Percentiles rank a stretch among this genome's conserved stretches.
Evolutionary conservation across 2,329 filamentous ascomycete genomes (phyloP).

Genomic region (Amphichorda felina): DNA sequence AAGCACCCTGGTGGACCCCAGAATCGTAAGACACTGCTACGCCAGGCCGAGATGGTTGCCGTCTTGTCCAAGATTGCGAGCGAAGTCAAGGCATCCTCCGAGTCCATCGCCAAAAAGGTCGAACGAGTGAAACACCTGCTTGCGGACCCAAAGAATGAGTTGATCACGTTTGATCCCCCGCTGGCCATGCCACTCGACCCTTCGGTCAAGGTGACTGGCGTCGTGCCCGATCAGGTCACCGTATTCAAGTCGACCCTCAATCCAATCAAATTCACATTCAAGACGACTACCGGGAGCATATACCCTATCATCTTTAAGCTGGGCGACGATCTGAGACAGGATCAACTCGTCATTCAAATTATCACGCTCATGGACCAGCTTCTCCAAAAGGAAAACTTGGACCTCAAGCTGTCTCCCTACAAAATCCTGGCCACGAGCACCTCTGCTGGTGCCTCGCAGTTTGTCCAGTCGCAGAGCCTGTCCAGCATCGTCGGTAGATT

Average conservation of each 20-base stretch:
- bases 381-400: slow-evolving; percentile 88
- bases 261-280: slow-evolving; percentile 85
- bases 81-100: slow-evolving; percentile 72
- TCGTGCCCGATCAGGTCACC: slow-evolving; percentile 71
- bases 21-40: slow-evolving; percentile 61
- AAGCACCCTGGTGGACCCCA: slow-evolving; percentile 58
- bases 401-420: slow-evolving; percentile 90
- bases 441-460: slow-evolving; percentile 83
- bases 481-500: slow-evolving; percentile 77
- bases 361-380: slow-evolving; percentile 97
- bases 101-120: slow-evolving; percentile 68
- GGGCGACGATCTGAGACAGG: slow-evolving; percentile 89
- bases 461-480: slow-evolving; percentile 76
- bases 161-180: slow-evolving; percentile 72
- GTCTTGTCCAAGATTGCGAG: slow-evolving; percentile 81
- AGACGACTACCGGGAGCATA: slow-evolving; percentile 60
- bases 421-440: slow-evolving; percentile 90
- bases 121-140: slow-evolving; percentile 77
- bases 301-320: slow-evolving; percentile 97
- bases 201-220: slow-evolving; percentile 63
- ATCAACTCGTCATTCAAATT: slow-evolving; percentile 93
- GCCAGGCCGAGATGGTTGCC: slow-evolving; percentile 82
- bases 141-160: slow-evolving; percentile 80
- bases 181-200: slow-evolving; percentile 84
- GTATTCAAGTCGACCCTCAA: slow-evolving; percentile 95